phyloP scores from a whole-genome alignment of 805 yeast genomes.

The Starmerella vaccinii region DNA sequence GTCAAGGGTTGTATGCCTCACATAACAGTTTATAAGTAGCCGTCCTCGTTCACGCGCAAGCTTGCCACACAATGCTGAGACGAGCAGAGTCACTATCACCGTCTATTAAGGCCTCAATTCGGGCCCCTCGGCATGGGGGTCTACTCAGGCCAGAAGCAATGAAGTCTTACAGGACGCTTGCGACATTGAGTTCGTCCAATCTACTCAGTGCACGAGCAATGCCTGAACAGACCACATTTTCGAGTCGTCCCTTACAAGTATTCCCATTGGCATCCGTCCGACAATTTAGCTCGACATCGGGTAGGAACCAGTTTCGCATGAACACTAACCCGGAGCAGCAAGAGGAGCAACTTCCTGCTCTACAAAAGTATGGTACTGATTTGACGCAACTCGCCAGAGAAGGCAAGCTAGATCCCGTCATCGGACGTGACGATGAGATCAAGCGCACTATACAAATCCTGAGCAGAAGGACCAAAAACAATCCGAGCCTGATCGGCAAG shows the following conservation, averaged over 20 bases:
- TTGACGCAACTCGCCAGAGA: conserved; percentile 76
- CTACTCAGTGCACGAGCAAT: not conserved
- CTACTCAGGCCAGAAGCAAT: not conserved
- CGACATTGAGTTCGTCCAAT: not conserved
- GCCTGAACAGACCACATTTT: not conserved
- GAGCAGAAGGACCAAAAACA: conserved; percentile 86
- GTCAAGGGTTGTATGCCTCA: not conserved
- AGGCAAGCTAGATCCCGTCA: conserved; percentile 92
- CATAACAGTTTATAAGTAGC: not conserved
- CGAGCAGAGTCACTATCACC: not conserved
- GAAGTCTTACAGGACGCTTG: not conserved
- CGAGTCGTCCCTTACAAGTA: not conserved
- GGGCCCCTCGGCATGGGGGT: not conserved
- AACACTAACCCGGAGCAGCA: conserved; percentile 19
- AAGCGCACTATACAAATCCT: conserved; percentile 84
- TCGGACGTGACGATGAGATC: conserved; percentile 93
- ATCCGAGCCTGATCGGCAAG: conserved; percentile 87
- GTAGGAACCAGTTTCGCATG: conserved; percentile 15
- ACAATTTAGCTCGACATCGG: conserved; percentile 10
- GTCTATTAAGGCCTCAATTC: not conserved
- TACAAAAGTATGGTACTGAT: conserved; percentile 77
- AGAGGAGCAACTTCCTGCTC: conserved; percentile 46
- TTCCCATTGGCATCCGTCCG: not conserved
- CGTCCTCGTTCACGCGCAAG: not conserved
- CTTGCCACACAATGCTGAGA: not conserved